Percentiles rank a stretch among this genome's conserved stretches.
phyloP scores from a whole-genome alignment of 1,284 basidiomycete genomes.

The Heterobasidion annosum region DNA sequence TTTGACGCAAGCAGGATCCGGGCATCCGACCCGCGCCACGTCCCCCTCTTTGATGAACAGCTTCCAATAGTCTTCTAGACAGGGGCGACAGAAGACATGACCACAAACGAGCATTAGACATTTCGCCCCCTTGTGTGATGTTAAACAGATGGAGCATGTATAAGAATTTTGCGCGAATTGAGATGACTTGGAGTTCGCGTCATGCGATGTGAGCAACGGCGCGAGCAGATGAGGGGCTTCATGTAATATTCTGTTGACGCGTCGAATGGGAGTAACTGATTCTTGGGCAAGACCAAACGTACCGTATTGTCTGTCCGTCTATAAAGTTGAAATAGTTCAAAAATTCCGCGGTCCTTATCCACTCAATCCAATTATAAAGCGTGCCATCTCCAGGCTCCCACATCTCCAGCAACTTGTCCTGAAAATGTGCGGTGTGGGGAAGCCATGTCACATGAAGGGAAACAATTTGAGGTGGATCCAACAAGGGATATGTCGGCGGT shows the following conservation, averaged over 20 bases:
- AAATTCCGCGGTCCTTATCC: slow-evolving; percentile 55
- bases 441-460: slow-evolving; percentile 59
- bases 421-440: slow-evolving; percentile 26
- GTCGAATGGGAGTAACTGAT: slow-evolving; percentile 2
- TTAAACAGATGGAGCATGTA: slow-evolving; percentile 64
- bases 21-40: slow-evolving; percentile 60
- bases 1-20: slow-evolving; percentile 69
- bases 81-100: slow-evolving; percentile 68
- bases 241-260: slow-evolving; percentile 38
- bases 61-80: slow-evolving; percentile 67
- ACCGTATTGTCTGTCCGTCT: slow-evolving; percentile 29
- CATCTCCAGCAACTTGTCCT: slow-evolving; percentile 33
- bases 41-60: slow-evolving; percentile 69
- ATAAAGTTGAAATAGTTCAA: slow-evolving; percentile 29
- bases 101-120: slow-evolving; percentile 58
- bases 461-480: slow-evolving; percentile 40
- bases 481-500: slow-evolving; percentile 48
- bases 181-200: slow-evolving; percentile 33
- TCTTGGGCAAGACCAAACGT: slow-evolving; percentile 14
- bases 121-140: slow-evolving; percentile 54
- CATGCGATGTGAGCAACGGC: slow-evolving; percentile 37
- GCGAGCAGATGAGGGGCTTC: slow-evolving; percentile 43
- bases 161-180: slow-evolving; percentile 56
- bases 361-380: slow-evolving; percentile 65
- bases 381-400: slow-evolving; percentile 55